Evolutionary conservation across 805 yeast genomes (phyloP), one percentile per base, ranked within the genome.

Genomic region (Saccharomycopsis guyanensis): DNA sequence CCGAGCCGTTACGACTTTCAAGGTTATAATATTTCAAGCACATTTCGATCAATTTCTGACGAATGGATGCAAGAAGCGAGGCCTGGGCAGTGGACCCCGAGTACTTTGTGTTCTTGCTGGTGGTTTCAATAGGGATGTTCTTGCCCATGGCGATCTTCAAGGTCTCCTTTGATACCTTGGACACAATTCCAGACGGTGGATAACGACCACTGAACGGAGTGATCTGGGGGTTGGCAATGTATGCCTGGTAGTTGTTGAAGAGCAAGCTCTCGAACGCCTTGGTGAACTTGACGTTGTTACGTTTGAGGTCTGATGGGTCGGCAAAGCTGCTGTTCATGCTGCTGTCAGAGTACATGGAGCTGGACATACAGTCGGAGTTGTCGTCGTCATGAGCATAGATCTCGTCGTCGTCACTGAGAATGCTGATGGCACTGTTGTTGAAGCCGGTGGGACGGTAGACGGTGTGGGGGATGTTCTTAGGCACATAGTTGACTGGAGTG

Each of bases 101-200:
- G 29, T 25, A 25, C 10, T 25, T 25, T 55, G 66, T 62, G 50
- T 63, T 62, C 49, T 63, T 64, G 27, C 61, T 56, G 38, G 66
- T 70, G 34, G 60, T 56, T 2, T 72, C 73, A 22, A 67, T 59
- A 6, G 65, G 68, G 3, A 69, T 54, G 3, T 59, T 61, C 4
- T 50, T 51, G 3, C 49, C 56, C 25, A 60, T 55, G 0, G 73
- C 69, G 40, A 53, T 50, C 48, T 66, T 65, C 25, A 76, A 62
- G 23, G 82, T 71, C 37, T 74, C 69, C 55, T 77, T 78, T 4
- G 85, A 74, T 0, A 80, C 80, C 44, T 70, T 69, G 36, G 78
- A 76, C 18, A 80, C 67, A 3, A 82, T 70, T 1, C 87, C 87
- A 1, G 80, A 70, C 0, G 88, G 87, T 5, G 87, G 88, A 55